Evolutionary conservation across 495 filamentous ascomycete species (phyloP).

Genomic region (Aspergillus campestris): DNA sequence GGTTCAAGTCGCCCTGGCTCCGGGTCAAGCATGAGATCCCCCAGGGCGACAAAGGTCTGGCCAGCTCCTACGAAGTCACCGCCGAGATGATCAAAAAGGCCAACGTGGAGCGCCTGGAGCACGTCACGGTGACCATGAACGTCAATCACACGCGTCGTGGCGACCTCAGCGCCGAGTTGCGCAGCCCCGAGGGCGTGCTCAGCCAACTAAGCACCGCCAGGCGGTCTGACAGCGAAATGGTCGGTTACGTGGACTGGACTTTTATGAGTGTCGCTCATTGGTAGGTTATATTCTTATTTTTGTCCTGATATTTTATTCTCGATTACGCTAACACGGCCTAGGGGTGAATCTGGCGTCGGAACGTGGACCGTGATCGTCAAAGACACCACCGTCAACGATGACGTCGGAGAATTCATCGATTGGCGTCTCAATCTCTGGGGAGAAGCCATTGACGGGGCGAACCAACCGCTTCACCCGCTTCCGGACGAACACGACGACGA

Average conservation of each 20-base stretch:
- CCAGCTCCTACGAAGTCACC: conserved; percentile 70
- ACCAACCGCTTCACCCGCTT: conserved; percentile 66
- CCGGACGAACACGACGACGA: conserved; percentile 80
- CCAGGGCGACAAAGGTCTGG: conserved; percentile 73
- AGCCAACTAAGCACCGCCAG: conserved; percentile 77
- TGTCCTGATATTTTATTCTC: not conserved
- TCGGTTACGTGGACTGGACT: conserved; percentile 93
- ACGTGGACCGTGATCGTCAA: conserved; percentile 88
- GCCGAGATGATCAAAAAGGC: conserved; percentile 64
- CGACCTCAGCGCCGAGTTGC: conserved; percentile 86
- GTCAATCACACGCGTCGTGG: conserved; percentile 76
- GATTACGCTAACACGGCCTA: conserved; percentile 23
- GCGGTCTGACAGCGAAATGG: conserved; percentile 47
- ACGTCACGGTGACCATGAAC: conserved; percentile 98
- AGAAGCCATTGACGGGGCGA: conserved; percentile 65
- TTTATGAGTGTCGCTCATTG: conserved; percentile 98
- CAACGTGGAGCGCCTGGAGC: conserved; percentile 80
- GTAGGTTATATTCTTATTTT: conserved; percentile 38
- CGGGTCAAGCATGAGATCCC: conserved; percentile 81
- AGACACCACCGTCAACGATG: conserved; percentile 70
- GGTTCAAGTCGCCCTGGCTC: conserved; percentile 89
- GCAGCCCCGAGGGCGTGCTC: conserved; percentile 71
- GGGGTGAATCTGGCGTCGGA: conserved; percentile 83
- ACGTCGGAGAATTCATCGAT: conserved; percentile 72
- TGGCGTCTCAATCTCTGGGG: conserved; percentile 96